Evolutionary conservation across 495 filamentous ascomycete genomes (phyloP).

Genomic region (Hypoxylon trugodes): DNA sequence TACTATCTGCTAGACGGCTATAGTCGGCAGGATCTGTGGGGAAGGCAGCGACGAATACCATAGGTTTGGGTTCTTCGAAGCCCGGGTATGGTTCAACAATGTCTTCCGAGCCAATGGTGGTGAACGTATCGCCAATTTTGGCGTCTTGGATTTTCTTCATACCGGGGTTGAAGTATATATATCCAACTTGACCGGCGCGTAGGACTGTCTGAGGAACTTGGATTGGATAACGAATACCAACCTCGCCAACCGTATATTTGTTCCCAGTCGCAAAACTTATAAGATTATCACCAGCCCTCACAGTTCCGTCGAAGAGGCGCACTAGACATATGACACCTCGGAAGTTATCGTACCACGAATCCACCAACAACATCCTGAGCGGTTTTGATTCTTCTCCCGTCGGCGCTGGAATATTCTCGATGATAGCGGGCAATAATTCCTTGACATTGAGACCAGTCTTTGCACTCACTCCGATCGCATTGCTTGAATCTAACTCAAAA

Average conservation of each 20-base stretch:
- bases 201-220: slow-evolving; percentile 81
- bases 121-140: slow-evolving; percentile 95
- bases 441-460: slow-evolving; percentile 92
- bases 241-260: slow-evolving; percentile 92
- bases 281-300: slow-evolving; percentile 83
- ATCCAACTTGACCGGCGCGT: slow-evolving; percentile 92
- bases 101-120: slow-evolving; percentile 80
- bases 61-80: slow-evolving; percentile 97
- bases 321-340: slow-evolving; percentile 93
- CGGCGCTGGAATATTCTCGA: slow-evolving; percentile 84
- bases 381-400: slow-evolving; percentile 74
- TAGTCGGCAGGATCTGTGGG: slow-evolving; percentile 90
- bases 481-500: slow-evolving; percentile 85
- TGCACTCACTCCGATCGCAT: slow-evolving; percentile 86
- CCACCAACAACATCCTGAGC: slow-evolving; percentile 86
- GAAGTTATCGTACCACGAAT: slow-evolving; percentile 98
- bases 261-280: slow-evolving; percentile 84
- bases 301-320: slow-evolving; percentile 86
- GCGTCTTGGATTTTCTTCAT: slow-evolving; percentile 97
- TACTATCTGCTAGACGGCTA: slow-evolving; percentile 88
- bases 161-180: slow-evolving; percentile 95
- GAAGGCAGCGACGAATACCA: slow-evolving; percentile 98
- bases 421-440: slow-evolving; percentile 79
- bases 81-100: slow-evolving; percentile 83
- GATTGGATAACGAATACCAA: slow-evolving; percentile 95